Conservation (phyloP, 2,329 filamentous ascomycete species). For the Daldinia eschscholtzii region DNA sequence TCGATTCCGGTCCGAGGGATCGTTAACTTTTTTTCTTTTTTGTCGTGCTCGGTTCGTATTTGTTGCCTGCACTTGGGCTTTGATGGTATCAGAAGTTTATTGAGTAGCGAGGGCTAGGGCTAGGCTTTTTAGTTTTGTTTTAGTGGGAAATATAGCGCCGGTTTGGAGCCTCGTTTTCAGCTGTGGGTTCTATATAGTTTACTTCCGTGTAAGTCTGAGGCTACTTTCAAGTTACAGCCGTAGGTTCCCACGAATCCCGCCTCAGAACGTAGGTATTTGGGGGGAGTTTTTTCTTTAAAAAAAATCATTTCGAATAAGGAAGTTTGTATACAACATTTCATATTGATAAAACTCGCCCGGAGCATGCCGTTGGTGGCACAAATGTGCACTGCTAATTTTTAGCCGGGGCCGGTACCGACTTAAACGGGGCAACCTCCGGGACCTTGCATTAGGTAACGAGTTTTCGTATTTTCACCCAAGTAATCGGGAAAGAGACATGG, state of each 20-base stretch:
- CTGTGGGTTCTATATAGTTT: neutral
- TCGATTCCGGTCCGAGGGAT: conserved; percentile 43
- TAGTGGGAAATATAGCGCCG: neutral
- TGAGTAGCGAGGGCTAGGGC: conserved; percentile 4
- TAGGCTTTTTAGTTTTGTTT: neutral
- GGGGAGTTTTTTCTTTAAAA: neutral
- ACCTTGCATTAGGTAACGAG: conserved; percentile 29
- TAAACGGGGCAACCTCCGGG: conserved; percentile 11
- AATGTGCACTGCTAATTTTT: conserved; percentile 5
- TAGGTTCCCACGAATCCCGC: neutral
- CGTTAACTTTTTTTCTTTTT: conserved; percentile 10
- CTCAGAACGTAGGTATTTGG: neutral
- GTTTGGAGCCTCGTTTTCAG: conserved; percentile 3
- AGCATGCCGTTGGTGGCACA: neutral
- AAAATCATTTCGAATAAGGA: neutral
- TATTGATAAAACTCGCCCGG: neutral
- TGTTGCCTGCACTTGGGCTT: neutral
- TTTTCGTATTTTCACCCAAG: conserved; percentile 28
- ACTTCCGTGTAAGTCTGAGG: neutral
- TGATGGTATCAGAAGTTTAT: neutral
- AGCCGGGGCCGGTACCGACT: conserved; percentile 19
- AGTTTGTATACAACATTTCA: neutral
- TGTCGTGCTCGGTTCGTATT: neutral
- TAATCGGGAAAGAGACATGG: conserved; percentile 14
- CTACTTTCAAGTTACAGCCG: neutral